Base-by-base conservation (phyloP, 2,329 filamentous ascomycete species). In the Arthrobotrys iridis region DNA sequence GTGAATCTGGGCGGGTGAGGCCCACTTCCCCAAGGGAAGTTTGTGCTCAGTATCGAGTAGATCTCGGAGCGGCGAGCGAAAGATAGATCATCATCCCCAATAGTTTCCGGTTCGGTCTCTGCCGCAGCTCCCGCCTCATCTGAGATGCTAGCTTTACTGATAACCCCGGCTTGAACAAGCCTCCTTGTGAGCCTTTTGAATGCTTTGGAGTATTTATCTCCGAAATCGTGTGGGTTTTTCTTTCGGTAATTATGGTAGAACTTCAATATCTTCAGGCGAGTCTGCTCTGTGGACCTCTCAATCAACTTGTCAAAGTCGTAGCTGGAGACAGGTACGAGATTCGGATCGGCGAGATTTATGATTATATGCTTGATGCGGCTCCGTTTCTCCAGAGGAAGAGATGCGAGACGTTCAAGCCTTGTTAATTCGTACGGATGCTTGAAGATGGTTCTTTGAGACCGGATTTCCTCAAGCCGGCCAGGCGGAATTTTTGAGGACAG, bases 301-400 rank as follows among this genome's bases (percentile, higher is more conserved):
- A 60, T 2, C 15, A 30, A 22, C 8, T 22, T n/a, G 18, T 26
- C 40, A 22, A 60, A 45, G 10, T 45, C 15, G 35, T 46, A 13
- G 13, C 37, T 33, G 3, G 37, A 35, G 3, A 28, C n/a, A 0
- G 41, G 26, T 2, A 45, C 35, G 4, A 60, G 24, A 13, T 60
- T 13, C 15, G 57, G 57, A 37, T 55, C 18, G 0, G 60, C 15
- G 11, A 65, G 60, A 13, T 65, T 33, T 2, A 65, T 35, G 13
- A 50, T 55, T n/a, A 65, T 20, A 55, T 65, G 60, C 4, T 37
- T 65, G 45, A 65, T 65, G 18, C 26, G 59, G 22, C 11, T 65
- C 8, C 46, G 30, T 55, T 37, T 37, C 30, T 55, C 50, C n/a
- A 41, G 33, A 7, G 20, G 45, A 22, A 46, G 58, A n/a, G 37